Base-by-base conservation (phyloP, 352 stramenopile species). In the Phytophthora pisi region DNA sequence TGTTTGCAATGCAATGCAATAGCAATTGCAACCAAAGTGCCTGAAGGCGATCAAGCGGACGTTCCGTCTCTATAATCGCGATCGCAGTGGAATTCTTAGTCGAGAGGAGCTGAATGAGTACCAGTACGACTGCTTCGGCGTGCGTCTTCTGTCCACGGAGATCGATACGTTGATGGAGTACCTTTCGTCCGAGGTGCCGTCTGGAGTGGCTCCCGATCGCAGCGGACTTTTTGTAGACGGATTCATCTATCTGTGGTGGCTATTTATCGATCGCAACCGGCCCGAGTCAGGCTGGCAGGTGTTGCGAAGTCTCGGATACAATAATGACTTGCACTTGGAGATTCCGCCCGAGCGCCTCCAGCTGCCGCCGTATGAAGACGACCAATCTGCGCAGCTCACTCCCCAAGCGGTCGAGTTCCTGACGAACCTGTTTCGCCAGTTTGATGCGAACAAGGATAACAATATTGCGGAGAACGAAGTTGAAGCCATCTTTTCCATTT, bases 251-350 rank as follows among this genome's bases (percentile, higher is more conserved):
- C 63, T 97, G 38, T 95, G 88, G 82, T 85, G 93, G 71, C 62
- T 95, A 50, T 96, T 96, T 74, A 96, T 97, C 63, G 82, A 96
- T 56, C 89, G 89, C 55, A 93, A 95, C 50, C 86, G 90, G 2
- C 87, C 89, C n/a, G 90, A 97, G 75, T 91, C 82, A 11, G 91
- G 88, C 68, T 97, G 90, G 90, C 87, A 95, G 60, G 86, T 93
- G 45, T 68, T 96, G 51, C 86, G 88, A 10, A 88, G 77, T 64
- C 70, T 96, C 34, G 88, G 86, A 36, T 96, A 96, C 79, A 91
- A 81, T 64, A 92, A 96, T 28, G 80, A 91, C 4, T 66, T 96
- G 34, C 61, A 89, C 11, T 65, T 95, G n/a, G 83, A 92, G 60
- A 92, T 96, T 47, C 86, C 87, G 3, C 68, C 73, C 1, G 81